These are phyloP conservation scores for Penicillium sp. DNA, from an alignment of 2,329 filamentous ascomycete species.

Conservation along the genomic window DNA sequence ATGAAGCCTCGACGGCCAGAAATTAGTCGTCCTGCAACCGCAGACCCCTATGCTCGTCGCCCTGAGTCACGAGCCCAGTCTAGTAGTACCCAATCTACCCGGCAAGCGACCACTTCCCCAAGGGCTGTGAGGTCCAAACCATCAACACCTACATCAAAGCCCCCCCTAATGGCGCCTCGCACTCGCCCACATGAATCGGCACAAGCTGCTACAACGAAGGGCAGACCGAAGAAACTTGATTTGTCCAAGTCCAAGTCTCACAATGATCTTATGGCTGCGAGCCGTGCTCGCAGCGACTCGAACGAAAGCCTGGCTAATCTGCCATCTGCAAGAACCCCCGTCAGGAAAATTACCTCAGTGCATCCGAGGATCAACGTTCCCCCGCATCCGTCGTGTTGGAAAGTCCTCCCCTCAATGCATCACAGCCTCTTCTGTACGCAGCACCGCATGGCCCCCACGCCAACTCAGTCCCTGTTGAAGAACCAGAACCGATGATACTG, in stretches of 20 bases:
- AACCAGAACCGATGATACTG: conserved; percentile 11
- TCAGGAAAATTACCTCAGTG: conserved; percentile 37
- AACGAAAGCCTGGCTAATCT: conserved; percentile 21
- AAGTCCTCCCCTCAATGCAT: conserved; percentile 22
- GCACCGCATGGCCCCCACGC: conserved; percentile 2
- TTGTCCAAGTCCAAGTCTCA: conserved; percentile 32
- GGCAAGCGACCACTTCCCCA: conserved; percentile 22
- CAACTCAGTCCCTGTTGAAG: conserved; percentile 14
- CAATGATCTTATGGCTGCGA: conserved; percentile 30
- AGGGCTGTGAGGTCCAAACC: conserved; percentile 29
- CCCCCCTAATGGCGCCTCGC: conserved; percentile 27
- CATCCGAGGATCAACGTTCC: conserved; percentile 55
- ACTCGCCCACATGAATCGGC: conserved; percentile 35
- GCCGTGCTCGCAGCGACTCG: conserved; percentile 26
- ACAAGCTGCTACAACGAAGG: conserved; percentile 33
- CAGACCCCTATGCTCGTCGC: conserved; percentile 35
- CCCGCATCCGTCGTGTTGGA: conserved; percentile 22
- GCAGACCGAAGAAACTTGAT: conserved; percentile 36
- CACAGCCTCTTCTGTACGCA: conserved; percentile 8
- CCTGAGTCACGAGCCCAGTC: conserved; percentile 49
- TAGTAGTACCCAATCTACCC: conserved; percentile 13
- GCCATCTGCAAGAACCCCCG: conserved; percentile 9
- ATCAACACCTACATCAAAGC: conserved; percentile 35
- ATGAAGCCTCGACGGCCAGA: conserved; percentile 41
- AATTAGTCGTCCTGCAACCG: conserved; percentile 36